phyloP scores from a whole-genome alignment of 768 basidiomycete genomes.

The Coprinellus aureogranulatus region DNA sequence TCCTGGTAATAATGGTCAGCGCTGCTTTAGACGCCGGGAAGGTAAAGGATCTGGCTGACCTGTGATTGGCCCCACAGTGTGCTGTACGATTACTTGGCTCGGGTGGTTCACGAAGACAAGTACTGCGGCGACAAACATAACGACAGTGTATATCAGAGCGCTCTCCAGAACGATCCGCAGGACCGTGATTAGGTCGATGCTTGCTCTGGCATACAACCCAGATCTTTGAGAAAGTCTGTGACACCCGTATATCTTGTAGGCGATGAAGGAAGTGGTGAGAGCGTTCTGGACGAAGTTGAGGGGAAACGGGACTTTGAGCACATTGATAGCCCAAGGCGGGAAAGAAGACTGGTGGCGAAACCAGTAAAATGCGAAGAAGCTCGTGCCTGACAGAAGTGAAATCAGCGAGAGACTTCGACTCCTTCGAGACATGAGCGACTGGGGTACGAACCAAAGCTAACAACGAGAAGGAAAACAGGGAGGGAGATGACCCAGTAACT shows the following conservation, averaged over 20 bases:
- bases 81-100: neutral
- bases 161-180: slow-evolving; percentile 9
- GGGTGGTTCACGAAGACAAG: neutral
- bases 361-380: neutral
- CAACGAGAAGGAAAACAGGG: neutral
- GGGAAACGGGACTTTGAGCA: neutral
- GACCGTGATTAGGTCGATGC: neutral
- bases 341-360: neutral
- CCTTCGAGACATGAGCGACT: neutral
- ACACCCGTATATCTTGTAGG: neutral
- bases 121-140: neutral
- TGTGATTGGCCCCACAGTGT: neutral
- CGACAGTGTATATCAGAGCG: neutral
- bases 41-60: neutral
- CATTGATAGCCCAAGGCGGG: neutral
- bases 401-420: too few species aligned
- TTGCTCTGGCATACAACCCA: neutral
- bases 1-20: neutral
- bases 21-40: neutral
- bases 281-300: slow-evolving; percentile 3
- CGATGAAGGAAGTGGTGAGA: slow-evolving; percentile 4
- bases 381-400: neutral
- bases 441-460: neutral
- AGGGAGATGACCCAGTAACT: neutral
- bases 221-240: neutral